Evolutionary conservation across 306 rosid species (phyloP).

Genomic region (Cucurbita moschata): DNA sequence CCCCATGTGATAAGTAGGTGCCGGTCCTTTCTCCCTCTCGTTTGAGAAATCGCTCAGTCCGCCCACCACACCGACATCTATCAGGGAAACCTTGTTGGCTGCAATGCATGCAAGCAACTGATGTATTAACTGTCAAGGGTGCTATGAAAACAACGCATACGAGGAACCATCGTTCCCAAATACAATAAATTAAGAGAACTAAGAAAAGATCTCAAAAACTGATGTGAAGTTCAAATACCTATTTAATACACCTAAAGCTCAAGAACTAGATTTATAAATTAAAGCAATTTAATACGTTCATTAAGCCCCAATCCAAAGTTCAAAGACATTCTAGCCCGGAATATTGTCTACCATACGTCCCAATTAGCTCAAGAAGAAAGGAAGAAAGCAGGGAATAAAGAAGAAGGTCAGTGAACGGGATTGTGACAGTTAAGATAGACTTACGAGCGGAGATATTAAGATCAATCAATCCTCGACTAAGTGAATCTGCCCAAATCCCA

Average conservation of each 20-base stretch:
- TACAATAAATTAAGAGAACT: too few relatives aligned
- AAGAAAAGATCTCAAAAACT: too few relatives aligned
- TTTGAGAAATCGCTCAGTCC: conserved; percentile 59
- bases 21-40: conserved; percentile 67
- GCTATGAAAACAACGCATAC: neutral
- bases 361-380: neutral
- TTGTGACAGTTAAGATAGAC: conserved; percentile 13
- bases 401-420: neutral
- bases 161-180: too few relatives aligned
- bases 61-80: conserved; percentile 74
- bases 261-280: too few relatives aligned
- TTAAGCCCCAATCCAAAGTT: too few relatives aligned
- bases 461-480: conserved; percentile 95
- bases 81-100: conserved; percentile 78
- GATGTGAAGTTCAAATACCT: too few relatives aligned
- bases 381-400: neutral
- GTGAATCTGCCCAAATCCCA: conserved; percentile 95
- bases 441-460: conserved; percentile 95
- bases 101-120: conserved; percentile 13
- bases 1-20: conserved; percentile 67
- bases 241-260: too few relatives aligned
- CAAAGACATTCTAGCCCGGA: neutral
- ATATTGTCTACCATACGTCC: neutral
- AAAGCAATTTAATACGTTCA: neutral
- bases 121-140: neutral